Evolutionary conservation across 2,329 filamentous ascomycete species (phyloP), one percentile per base, ranked within the genome.

Genomic region (Beauveria varroae): DNA sequence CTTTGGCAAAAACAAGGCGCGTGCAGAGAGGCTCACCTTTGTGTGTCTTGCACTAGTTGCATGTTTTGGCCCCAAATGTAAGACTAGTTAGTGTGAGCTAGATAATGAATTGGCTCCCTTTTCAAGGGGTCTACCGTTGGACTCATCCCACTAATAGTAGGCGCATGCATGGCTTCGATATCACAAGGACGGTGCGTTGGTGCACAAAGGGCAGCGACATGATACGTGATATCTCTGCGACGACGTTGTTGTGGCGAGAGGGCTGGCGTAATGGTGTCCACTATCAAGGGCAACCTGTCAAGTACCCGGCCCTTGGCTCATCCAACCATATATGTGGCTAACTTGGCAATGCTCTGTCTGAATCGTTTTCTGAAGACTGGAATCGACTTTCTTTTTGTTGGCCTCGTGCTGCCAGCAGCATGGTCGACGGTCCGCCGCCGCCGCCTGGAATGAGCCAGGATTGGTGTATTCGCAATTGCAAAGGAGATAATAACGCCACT

Each of bases 1-100:
- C 55, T 57, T 57, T 57, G 55, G 44, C 44, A 57, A 57, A 50
- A 49, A 40, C 30, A 57, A 49, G 30, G 54, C 43, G 43, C 34
- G n/a, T 8, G 20, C 43, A 12, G 20, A 26, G 26, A 30, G 44
- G 7, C 14, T 28, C 53, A 34, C 41, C 41, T 56, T 44, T n/a
- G 24, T 56, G 22, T 55, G 53, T 56, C 40, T 56, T 46, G 53
- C 53, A 56, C 40, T 28, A 37, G 9, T 10, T 12, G 5, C 40
- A 6, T 47, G 28, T 57, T 37, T 18, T 37, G 28, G 54, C 22
- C 10, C 54, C 54, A 49, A 57, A 37, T 57, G 54, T 41, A 57
- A 57, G 54, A 57, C 54, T 57, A 47, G 43, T 16, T 57, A 47
- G 54, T 16, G 54, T 9, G 10, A 24, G 43, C 18, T 46, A 40